Conservation (phyloP, 2,329 filamentous ascomycete species). For the Blastomyces percursus region DNA sequence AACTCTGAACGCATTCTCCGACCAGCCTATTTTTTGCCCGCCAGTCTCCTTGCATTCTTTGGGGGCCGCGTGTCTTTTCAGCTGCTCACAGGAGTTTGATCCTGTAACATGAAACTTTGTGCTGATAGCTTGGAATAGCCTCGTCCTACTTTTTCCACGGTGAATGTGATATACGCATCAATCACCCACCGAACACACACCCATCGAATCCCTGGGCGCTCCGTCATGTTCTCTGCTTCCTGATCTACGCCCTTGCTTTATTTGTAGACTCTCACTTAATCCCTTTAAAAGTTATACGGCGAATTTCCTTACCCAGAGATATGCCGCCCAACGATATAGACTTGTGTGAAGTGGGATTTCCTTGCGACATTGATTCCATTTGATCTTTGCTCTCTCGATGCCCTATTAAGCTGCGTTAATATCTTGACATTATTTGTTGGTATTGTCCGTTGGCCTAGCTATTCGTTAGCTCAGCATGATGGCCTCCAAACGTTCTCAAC, state of each 20-base stretch:
- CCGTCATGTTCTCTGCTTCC: not conserved
- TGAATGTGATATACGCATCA: not conserved
- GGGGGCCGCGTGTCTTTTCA: not conserved
- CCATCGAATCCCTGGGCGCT: not conserved
- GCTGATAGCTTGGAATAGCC: not conserved
- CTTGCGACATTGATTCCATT: constrained; percentile 29
- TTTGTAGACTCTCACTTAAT: constrained; percentile 16
- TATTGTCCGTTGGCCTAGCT: not conserved
- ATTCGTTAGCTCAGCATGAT: constrained; percentile 5
- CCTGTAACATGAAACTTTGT: constrained; percentile 1
- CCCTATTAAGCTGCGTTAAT: constrained; percentile 15
- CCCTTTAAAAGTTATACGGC: constrained; percentile 30
- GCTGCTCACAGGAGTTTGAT: not conserved
- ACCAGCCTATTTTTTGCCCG: not conserved
- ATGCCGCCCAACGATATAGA: constrained; percentile 35
- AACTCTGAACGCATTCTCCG: not conserved
- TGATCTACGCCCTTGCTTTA: constrained; percentile 8
- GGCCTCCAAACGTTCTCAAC: constrained; percentile 18
- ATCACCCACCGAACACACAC: not conserved
- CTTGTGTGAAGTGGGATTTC: constrained; percentile 34
- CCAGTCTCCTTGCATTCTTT: not conserved
- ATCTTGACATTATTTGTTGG: constrained; percentile 7
- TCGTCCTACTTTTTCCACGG: not conserved
- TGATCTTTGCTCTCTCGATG: constrained; percentile 18
- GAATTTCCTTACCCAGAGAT: constrained; percentile 32